Base-by-base conservation (phyloP, 2,329 filamentous ascomycete species). In the Ceratocystis cubensis region DNA sequence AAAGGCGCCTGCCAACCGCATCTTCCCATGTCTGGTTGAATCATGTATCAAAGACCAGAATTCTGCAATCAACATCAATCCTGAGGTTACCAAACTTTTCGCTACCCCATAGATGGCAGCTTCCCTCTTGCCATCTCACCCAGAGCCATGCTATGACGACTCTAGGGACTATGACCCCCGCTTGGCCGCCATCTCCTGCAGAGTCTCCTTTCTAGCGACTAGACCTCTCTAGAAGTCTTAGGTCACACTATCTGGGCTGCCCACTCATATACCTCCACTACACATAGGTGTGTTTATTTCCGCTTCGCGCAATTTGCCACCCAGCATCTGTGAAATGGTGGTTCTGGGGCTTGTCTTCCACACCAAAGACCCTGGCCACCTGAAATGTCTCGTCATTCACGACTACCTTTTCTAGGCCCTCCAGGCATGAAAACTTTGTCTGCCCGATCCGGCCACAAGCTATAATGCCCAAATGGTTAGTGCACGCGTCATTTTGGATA, bases 271-370 rank as follows among this genome's bases (percentile, higher is more conserved):
- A 20, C 74, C 78, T 3, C 83, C 83, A 1, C 77, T 82, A 70
- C 79, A 82, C 48, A 78, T 85, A 70, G 83, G 85, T 71, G 78
- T 83, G 28, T 85, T 83, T 71, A 78, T 85, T 41, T 78, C 81
- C 3, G 80, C 83, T 67, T 77, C 78, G 33, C 74, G 76, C 15
- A 75, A 73, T n/a, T 75, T 78, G 59, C 73, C 77, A 0, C 70
- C 72, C 1, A 69, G 74, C 2, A 71, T 84, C 48, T 78, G 80
- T 62, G 71, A 75, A 13, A 74, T 80, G 30, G 77, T 85, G 28
- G 77, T 79, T 65, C 75, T 84, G 33, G 76, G 80, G 65, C 74
- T 76, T 63, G 79, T 80, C 37, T 85, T 84, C 69, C 82, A 84
- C 71, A 82, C 78, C 41, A 81, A 81, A 68, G 81, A 84, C 69